Evolutionary conservation across 768 basidiomycete genomes (phyloP), one percentile per base, ranked within the genome.

Genomic region (Amanita inopinata): DNA sequence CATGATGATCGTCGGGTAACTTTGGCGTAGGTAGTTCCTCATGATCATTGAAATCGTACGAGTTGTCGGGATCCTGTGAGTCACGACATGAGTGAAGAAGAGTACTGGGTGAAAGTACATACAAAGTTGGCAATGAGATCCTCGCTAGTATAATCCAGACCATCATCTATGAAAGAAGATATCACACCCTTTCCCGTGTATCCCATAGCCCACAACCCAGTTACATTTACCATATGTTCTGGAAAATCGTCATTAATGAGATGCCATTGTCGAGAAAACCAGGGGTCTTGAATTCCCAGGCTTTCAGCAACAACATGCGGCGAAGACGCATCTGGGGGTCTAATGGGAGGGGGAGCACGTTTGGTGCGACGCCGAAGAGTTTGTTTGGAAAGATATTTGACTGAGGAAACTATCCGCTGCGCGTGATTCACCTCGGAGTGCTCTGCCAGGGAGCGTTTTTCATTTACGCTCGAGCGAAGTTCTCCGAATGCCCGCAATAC

Each of bases 41-140:
- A 54, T 98, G 91, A 56, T 94, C 91, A 59, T 99, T 99, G 61
- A 91, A 99, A 60, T 99, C 93, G 56, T 91, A 86, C 0, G 93
- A 97, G 46, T 92, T 80, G 17, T 76, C 78, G 8, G 82, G 76
- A 55, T 82, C 88, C 93, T 96, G 2, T 37, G 61, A 52, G 68
- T 71, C 76, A 9, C 18, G 30, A 30, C 51, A 18, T 44, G 30
- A 19, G 27, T 38, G 17, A 46, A 42, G 17, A 42, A 43, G 38
- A 31, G 6, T 17, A 10, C 5, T 8, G 31, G 36, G 4, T 28
- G 37, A 35, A 34, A 7, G 22, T 38, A 28, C 91, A 53, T 56
- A 98, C 96, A 61, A 97, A 99, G 61, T 98, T 99, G 27, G 69
- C 80, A 22, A 78, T 76, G 32, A 99, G 69, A 61, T 99, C 96